phyloP scores from a whole-genome alignment of 108 stramenopile species.

The Pelagomonas calceolata region DNA sequence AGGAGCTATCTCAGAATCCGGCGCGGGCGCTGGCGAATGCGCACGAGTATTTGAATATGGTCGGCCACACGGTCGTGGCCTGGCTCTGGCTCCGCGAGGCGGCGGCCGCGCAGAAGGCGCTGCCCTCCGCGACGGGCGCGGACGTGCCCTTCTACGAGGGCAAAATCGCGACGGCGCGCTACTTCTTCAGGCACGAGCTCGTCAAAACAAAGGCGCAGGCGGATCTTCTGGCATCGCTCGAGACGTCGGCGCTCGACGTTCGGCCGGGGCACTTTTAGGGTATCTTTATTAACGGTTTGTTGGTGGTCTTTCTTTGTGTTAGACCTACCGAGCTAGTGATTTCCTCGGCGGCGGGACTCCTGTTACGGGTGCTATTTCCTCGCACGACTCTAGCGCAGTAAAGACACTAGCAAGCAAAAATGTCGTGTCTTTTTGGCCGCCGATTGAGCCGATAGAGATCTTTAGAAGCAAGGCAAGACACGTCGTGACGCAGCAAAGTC shows the following conservation, averaged over 20 bases:
- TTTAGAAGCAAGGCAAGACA: too few relatives aligned
- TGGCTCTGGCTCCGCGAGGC: slow-evolving; percentile 12
- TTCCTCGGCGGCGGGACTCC: too few relatives aligned
- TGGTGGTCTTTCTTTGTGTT: too few relatives aligned
- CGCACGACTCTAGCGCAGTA: too few relatives aligned
- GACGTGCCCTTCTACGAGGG: slow-evolving; percentile 13
- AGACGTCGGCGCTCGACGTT: slow-evolving; percentile 2
- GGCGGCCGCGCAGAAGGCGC: slow-evolving; percentile 5
- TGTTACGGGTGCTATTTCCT: too few relatives aligned
- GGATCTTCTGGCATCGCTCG: slow-evolving; percentile 10
- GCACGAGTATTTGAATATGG: slow-evolving; percentile 16
- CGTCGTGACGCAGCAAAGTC: too few relatives aligned
- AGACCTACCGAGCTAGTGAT: too few relatives aligned
- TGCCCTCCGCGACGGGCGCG: slow-evolving; percentile 4
- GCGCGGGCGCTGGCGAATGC: slow-evolving; percentile 12
- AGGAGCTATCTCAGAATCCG: neutral
- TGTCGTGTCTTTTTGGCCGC: too few relatives aligned
- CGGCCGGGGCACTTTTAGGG: too few relatives aligned
- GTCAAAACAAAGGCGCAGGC: slow-evolving; percentile 15
- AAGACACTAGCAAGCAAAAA: too few relatives aligned
- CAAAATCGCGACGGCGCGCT: slow-evolving; percentile 8
- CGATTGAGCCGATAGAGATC: too few relatives aligned
- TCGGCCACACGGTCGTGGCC: slow-evolving; percentile 14
- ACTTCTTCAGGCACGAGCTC: slow-evolving; percentile 19
- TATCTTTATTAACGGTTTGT: too few relatives aligned